These are phyloP conservation scores for Colletotrichum endophyticum DNA, from an alignment of 2,329 filamentous ascomycete genomes.

Conservation along the genomic window DNA sequence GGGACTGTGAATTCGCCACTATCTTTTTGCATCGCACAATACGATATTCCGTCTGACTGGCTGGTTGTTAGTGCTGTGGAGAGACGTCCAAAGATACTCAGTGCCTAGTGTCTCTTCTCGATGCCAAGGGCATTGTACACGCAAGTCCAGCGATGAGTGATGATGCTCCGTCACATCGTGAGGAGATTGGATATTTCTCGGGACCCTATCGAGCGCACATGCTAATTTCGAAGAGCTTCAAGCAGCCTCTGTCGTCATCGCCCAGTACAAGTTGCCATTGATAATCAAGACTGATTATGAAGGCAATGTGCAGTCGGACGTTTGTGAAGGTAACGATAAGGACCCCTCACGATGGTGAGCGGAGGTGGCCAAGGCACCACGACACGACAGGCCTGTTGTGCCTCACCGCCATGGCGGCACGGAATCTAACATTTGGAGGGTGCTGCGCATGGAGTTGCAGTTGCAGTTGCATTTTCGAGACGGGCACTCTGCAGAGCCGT, in stretches of 20 bases:
- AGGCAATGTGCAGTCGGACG: neutral
- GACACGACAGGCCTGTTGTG: neutral
- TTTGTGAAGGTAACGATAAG: neutral
- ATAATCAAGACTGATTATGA: neutral
- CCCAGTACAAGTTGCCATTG: neutral
- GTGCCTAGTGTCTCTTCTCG: neutral
- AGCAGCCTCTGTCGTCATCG: conserved; percentile 1
- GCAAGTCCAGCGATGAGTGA: neutral
- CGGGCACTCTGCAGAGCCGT: neutral
- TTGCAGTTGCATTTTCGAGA: neutral
- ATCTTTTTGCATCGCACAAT: conserved; percentile 5
- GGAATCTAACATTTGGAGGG: neutral
- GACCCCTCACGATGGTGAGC: neutral
- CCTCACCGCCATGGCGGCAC: conserved; percentile 14
- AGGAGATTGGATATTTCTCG: neutral
- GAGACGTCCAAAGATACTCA: neutral
- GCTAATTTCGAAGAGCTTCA: neutral
- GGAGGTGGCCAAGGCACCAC: neutral
- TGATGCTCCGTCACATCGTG: neutral
- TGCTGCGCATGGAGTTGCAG: neutral
- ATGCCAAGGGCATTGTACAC: neutral
- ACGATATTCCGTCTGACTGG: neutral
- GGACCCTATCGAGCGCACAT: neutral
- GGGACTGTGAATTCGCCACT: neutral
- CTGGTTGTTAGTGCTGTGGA: neutral